Conservation (phyloP, 1,284 basidiomycete genomes). For the Cryptococcus sp. region DNA sequence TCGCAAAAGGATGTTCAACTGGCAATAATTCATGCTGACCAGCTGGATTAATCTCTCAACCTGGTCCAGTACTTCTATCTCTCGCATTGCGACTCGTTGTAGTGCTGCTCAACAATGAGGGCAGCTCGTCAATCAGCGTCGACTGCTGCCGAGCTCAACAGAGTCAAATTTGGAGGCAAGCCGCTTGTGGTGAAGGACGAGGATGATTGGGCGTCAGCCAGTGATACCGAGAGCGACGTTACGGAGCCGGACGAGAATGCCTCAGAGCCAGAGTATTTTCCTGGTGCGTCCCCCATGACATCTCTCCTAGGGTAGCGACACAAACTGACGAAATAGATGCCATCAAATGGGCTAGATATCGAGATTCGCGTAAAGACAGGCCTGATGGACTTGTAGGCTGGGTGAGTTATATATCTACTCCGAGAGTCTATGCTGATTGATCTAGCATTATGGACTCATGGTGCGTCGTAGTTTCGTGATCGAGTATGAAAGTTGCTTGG, state of each 20-base stretch:
- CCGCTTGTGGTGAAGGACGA: not conserved
- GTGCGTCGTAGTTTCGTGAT: constrained; percentile 4
- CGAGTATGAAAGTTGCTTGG: not conserved
- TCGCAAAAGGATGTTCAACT: too few species aligned
- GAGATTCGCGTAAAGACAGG: constrained; percentile 14
- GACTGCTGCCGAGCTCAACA: not conserved
- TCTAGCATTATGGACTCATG: constrained; percentile 33
- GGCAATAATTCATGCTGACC: too few species aligned
- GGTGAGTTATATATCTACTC: constrained; percentile 10
- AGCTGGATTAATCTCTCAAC: too few species aligned
- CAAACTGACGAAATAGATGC: constrained; percentile 15
- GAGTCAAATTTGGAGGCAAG: constrained; percentile 2
- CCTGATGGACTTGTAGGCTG: constrained; percentile 18
- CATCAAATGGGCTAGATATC: constrained; percentile 27
- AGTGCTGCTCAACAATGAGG: too few species aligned
- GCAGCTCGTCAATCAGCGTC: too few species aligned
- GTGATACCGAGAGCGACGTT: constrained; percentile 13
- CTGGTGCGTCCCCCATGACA: constrained; percentile 30
- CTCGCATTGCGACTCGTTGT: too few species aligned
- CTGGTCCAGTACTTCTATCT: too few species aligned
- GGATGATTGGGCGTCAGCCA: not conserved
- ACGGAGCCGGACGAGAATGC: constrained; percentile 9
- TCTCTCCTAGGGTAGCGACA: too few species aligned
- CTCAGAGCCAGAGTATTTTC: constrained; percentile 12
- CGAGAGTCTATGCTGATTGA: not conserved